Percentiles rank a stretch among this genome's conserved stretches.
phyloP scores from a whole-genome alignment of 257 asterid genomes.

The Salvia splendens region DNA sequence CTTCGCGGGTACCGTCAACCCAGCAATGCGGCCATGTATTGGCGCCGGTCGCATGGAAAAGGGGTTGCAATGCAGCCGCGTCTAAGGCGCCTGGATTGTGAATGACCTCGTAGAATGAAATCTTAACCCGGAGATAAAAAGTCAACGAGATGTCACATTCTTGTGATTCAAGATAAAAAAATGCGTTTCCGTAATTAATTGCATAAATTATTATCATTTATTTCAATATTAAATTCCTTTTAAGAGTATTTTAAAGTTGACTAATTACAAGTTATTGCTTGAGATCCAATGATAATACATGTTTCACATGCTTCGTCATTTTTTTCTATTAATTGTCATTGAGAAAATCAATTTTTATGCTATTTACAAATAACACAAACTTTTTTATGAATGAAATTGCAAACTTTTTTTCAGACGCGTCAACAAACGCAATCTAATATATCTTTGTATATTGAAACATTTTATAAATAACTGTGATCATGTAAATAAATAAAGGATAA shows the following conservation, averaged over 20 bases:
- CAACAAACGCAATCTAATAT: background rate
- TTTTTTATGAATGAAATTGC: too few species aligned
- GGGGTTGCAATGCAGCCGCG: too few species aligned
- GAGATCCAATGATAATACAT: background rate
- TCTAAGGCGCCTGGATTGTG: too few species aligned
- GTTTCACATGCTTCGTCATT: background rate
- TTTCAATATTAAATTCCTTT: background rate
- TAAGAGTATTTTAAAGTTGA: background rate
- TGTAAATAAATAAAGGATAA: background rate
- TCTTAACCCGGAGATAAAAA: background rate
- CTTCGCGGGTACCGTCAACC: too few species aligned
- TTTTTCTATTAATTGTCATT: background rate
- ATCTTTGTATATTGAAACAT: background rate
- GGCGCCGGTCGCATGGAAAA: too few species aligned
- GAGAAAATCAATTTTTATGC: background rate
- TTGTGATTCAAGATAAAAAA: conserved; percentile 5
- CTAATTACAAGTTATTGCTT: background rate
- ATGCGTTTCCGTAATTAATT: background rate
- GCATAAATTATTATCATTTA: background rate
- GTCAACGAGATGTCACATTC: background rate
- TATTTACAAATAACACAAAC: background rate
- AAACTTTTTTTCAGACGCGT: background rate
- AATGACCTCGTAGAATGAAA: too few species aligned
- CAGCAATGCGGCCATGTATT: too few species aligned
- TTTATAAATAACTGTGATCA: background rate